These are phyloP conservation scores for Rubroboletus satanas DNA, from an alignment of 768 basidiomycete species.

Conservation along the genomic window DNA sequence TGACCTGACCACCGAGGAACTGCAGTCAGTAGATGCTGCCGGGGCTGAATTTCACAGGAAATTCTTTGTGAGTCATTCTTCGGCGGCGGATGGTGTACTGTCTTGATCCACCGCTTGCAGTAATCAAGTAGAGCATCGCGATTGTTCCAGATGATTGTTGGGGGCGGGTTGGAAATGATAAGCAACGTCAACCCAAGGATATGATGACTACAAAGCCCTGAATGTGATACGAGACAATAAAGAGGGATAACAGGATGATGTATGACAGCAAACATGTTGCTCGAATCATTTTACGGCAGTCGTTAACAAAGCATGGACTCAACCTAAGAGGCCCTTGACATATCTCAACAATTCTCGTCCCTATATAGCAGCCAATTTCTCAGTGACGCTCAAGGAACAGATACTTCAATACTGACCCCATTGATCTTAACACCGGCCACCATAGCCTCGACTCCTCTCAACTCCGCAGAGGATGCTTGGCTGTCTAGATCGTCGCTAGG, in stretches of 20 bases:
- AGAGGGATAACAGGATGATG: neutral
- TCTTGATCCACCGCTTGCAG: neutral
- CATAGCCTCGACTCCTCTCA: conserved; percentile 64
- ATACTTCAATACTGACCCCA: conserved; percentile 50
- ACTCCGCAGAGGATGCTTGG: conserved; percentile 36
- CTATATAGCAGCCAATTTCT: conserved; percentile 34
- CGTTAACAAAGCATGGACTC: conserved; percentile 15
- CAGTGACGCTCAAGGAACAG: conserved; percentile 8
- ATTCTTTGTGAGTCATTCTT: neutral
- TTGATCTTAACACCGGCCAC: conserved; percentile 69
- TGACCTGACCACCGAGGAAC: conserved; percentile 3
- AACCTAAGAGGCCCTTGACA: conserved; percentile 64
- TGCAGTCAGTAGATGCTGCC: neutral
- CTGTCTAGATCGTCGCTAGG: conserved; percentile 11
- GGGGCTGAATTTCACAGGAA: neutral
- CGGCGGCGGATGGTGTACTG: no score
- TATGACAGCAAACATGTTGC: neutral
- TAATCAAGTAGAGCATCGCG: neutral
- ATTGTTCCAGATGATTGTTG: neutral
- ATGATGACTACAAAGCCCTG: neutral
- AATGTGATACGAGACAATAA: neutral
- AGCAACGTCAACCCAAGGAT: neutral
- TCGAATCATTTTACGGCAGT: neutral
- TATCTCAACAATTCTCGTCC: conserved; percentile 70
- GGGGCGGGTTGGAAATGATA: neutral